Percentiles rank a stretch among this genome's conserved stretches.
These are phyloP conservation scores for Cryptosporidium meleagridis DNA, from an alignment of 169 alveolate genomes.

Conservation along the genomic window DNA sequence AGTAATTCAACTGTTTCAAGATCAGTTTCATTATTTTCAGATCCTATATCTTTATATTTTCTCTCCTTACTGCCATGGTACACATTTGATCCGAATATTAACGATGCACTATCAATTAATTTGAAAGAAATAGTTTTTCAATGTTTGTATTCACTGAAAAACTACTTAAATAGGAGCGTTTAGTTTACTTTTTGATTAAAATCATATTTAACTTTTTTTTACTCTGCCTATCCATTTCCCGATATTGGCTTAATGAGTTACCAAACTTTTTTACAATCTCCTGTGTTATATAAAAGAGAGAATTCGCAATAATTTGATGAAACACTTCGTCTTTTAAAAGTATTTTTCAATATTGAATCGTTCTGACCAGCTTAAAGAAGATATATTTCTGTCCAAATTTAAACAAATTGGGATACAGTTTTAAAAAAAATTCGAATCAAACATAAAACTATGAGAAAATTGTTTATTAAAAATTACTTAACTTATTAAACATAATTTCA, in stretches of 20 bases:
- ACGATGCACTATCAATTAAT: neutral
- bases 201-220: too few relatives aligned
- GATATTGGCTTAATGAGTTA: too few relatives aligned
- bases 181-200: neutral
- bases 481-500: neutral
- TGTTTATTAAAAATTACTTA: too few relatives aligned
- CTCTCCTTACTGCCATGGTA: conserved; percentile 48
- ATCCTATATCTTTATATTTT: conserved; percentile 37
- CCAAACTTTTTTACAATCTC: neutral
- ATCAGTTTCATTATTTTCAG: conserved; percentile 25
- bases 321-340: too few relatives aligned
- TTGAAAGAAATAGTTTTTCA: conserved; percentile 22
- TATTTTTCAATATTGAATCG: neutral
- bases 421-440: too few relatives aligned
- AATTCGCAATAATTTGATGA: too few relatives aligned
- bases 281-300: too few relatives aligned
- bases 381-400: neutral
- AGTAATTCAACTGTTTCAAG: neutral
- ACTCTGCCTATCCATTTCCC: neutral
- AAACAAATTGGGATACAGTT: neutral
- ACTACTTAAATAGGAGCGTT: neutral
- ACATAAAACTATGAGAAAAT: too few relatives aligned
- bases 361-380: too few relatives aligned
- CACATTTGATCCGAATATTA: neutral
- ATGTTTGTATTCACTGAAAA: conserved; percentile 25